Conservation (phyloP, 495 filamentous ascomycete species). For the Tirmania nivea region DNA sequence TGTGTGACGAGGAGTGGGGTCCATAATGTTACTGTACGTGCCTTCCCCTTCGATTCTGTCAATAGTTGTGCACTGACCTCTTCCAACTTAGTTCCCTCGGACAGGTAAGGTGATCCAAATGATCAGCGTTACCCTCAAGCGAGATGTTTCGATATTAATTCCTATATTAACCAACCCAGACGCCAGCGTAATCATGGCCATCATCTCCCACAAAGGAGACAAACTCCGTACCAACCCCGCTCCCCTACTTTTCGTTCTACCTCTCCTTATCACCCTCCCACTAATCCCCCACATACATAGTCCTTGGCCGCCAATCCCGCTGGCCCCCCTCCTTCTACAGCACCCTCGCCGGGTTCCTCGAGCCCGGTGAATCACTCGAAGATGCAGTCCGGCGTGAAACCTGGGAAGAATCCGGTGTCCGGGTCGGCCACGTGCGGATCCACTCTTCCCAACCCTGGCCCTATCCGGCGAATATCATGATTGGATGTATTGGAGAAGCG, state of each 20-base stretch:
- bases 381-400: constrained; percentile 89
- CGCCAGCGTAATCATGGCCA: constrained; percentile 86
- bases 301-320: constrained; percentile 66
- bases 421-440: constrained; percentile 66
- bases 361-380: constrained; percentile 85
- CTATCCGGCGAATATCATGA: constrained; percentile 81
- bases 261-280: background rate
- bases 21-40: constrained; percentile 15
- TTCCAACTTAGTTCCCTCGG: constrained; percentile 68
- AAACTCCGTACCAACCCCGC: constrained; percentile 24
- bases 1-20: constrained; percentile 58
- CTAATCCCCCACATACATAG: constrained; percentile 5
- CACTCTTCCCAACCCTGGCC: constrained; percentile 88
- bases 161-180: constrained; percentile 23
- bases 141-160: constrained; percentile 19
- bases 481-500: constrained; percentile 78
- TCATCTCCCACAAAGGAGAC: constrained; percentile 51
- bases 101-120: constrained; percentile 92
- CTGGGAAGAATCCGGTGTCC: constrained; percentile 84
- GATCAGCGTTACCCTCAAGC: constrained; percentile 58
- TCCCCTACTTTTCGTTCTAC: background rate
- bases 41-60: background rate
- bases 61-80: constrained; percentile 10
- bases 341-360: constrained; percentile 83
- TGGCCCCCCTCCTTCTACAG: constrained; percentile 74